Evolutionary conservation across 805 yeast species (phyloP).

Genomic region (Hanseniaspora vineae): DNA sequence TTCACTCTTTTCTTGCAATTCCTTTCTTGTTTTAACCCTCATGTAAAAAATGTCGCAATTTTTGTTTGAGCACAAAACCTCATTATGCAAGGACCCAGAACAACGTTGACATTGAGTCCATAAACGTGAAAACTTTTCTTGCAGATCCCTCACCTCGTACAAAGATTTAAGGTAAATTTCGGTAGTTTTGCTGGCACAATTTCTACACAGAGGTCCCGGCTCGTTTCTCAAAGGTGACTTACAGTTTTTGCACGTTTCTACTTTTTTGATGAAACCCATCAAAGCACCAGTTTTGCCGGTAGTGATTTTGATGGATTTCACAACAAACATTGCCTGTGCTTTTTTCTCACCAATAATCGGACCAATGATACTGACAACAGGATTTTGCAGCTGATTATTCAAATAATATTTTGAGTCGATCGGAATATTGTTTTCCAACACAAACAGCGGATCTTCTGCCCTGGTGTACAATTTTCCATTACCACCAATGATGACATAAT

Average conservation of each 20-base stretch:
- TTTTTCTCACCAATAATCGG: conserved; percentile 84
- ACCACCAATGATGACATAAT: conserved; percentile 82
- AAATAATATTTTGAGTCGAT: conserved; percentile 90
- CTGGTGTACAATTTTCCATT: conserved; percentile 82
- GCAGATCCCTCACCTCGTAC: conserved; percentile 66
- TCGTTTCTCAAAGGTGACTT: conserved; percentile 62
- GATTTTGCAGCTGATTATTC: conserved; percentile 87
- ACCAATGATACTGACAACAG: conserved; percentile 83
- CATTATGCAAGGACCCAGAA: conserved; percentile 92
- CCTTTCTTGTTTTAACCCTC: conserved; percentile 50
- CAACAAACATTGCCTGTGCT: conserved; percentile 65
- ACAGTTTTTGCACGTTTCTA: conserved; percentile 82
- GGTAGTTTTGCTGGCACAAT: conserved; percentile 63
- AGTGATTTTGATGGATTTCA: conserved; percentile 29
- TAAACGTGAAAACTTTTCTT: conserved; percentile 68
- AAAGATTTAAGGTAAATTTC: conserved; percentile 72
- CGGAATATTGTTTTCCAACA: conserved; percentile 80
- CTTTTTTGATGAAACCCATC: conserved; percentile 83
- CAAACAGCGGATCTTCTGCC: conserved; percentile 93
- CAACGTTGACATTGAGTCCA: conserved; percentile 99
- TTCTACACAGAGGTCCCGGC: conserved; percentile 61
- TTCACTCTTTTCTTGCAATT: conserved; percentile 26
- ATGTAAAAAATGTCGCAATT: conserved; percentile 97
- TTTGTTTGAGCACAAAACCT: conserved; percentile 85
- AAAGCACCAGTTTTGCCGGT: conserved; percentile 71